These are phyloP conservation scores for Anacardium occidentale DNA, from an alignment of 345 rosid genomes.

Conservation along the genomic window DNA sequence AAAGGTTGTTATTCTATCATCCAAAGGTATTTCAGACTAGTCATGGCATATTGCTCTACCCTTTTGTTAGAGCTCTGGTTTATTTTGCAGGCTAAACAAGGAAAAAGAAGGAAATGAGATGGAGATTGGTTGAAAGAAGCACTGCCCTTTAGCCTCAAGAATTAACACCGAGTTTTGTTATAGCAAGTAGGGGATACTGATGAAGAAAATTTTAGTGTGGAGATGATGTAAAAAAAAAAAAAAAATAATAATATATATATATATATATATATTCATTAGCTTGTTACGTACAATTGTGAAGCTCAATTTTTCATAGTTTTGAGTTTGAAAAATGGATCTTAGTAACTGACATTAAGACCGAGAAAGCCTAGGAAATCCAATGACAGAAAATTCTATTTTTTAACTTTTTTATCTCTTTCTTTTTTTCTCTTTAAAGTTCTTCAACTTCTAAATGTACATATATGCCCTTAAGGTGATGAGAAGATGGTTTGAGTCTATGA, in stretches of 20 bases:
- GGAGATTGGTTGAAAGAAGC: neutral
- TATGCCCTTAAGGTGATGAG: no score
- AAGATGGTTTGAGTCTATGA: no score
- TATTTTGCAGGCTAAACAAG: neutral
- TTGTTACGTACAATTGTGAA: neutral
- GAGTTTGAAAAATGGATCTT: no score
- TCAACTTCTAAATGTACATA: no score
- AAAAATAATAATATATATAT: no score
- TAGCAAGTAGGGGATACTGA: neutral
- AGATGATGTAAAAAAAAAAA: neutral
- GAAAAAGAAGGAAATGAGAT: neutral
- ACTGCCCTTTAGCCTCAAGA: neutral
- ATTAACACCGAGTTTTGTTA: neutral
- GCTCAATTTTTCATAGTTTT: no score
- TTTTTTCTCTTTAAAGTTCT: no score
- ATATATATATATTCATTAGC: neutral
- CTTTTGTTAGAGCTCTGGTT: neutral
- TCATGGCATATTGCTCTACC: neutral
- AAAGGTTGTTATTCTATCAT: neutral
- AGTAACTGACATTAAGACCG: no score
- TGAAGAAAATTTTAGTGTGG: neutral
- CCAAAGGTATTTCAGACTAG: neutral
- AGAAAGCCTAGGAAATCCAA: no score
- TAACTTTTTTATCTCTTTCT: no score
- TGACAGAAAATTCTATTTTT: no score